Evolutionary conservation across 495 filamentous ascomycete species (phyloP), one percentile per base, ranked within the genome.

Genomic region (Chlorociboria aeruginascens): DNA sequence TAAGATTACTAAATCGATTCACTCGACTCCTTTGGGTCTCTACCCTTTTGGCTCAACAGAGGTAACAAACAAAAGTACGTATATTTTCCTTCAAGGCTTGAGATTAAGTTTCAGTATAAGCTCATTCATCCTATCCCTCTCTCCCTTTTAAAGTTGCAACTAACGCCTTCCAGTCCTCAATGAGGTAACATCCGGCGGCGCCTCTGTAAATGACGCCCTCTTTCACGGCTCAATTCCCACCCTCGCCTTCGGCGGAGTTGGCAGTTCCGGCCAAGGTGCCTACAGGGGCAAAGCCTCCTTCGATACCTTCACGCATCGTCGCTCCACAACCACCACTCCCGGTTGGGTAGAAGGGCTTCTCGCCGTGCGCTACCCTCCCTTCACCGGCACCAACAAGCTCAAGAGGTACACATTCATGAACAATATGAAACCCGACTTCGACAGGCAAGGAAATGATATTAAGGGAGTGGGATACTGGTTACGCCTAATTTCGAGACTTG

Each of bases 161-260:
- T 65, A 53, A 63, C 52, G 32, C 33, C 16, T 6, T 28, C 38
- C 37, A 56, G 57, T 86, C 40, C 70, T 86, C 39, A 65, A 70
- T 44, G 65, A 72, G 44, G 76, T 81, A 52, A 82, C 76, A 32
- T 90, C 84, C 6, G 88, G 88, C 37, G 85, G 88, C 50, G 85
- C 79, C 16, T 76, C 80, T 32, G 66, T 90, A 59, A 94, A 95
- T 65, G 88, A 95, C 64, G 70, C 81, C 43, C 85, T 78, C 56
- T 81, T 87, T 65, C 89, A 96, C 67, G 82, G 73, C 40, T 72
- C 69, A 3, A 77, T 94, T 52, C 76, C 80, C 16, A 86, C 81
- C 8, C 67, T 95, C 3, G 70, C 86, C 43, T 96, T 98, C 60
- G 92, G 92, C 51, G 90, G 90, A 58, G 84, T 98, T 30, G 92